Percentiles rank a stretch among this genome's conserved stretches.
Conservation (phyloP, 2,329 filamentous ascomycete species). For the Sclerotinia glacialis region DNA sequence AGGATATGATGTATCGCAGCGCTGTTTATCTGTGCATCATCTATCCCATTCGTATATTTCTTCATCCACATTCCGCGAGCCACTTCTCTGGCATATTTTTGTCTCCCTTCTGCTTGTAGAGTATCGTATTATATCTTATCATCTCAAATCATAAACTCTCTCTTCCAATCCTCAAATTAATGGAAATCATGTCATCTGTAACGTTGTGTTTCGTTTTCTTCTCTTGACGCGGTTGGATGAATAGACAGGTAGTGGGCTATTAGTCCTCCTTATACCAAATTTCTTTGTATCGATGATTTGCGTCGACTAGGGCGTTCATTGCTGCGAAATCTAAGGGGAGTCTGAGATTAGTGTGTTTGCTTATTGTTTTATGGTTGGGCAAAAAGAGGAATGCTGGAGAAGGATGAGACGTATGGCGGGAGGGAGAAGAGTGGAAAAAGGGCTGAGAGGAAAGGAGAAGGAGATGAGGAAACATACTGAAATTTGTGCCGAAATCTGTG, state of each 20-base stretch:
- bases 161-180: no score
- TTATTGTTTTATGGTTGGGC: neutral
- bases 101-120: neutral
- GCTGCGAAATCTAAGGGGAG: conserved; percentile 58
- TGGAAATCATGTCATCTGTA: neutral
- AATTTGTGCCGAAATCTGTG: conserved; percentile 62
- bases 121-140: neutral
- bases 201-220: no score
- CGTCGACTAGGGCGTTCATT: conserved; percentile 77
- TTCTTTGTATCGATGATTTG: conserved; percentile 74
- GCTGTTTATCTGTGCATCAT: neutral
- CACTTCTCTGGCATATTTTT: neutral
- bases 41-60: no score
- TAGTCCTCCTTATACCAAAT: conserved; percentile 62
- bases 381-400: neutral
- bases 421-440: conserved; percentile 15
- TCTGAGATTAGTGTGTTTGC: neutral
- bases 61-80: neutral
- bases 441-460: neutral
- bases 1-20: neutral
- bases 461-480: conserved; percentile 56
- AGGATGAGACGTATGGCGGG: neutral
- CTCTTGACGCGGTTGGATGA: no score
- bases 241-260: neutral
- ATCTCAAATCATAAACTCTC: neutral